Conservation (phyloP, 2,329 filamentous ascomycete species). For the Aspergillus sp. region DNA sequence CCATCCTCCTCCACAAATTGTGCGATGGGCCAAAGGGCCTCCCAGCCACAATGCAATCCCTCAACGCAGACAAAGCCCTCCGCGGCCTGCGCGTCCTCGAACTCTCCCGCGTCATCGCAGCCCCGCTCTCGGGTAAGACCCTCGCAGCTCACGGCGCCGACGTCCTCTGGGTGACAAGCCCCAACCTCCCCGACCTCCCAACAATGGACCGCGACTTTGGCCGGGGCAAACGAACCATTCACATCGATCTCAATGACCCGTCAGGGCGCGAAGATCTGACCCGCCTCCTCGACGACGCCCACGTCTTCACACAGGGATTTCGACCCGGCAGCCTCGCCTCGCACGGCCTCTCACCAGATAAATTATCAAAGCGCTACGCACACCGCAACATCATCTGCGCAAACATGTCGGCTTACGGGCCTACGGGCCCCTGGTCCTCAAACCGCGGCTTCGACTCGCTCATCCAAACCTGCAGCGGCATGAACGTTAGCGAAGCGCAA, state of each 20-base stretch:
- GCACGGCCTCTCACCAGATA: slow-evolving; percentile 47
- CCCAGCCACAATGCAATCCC: background rate
- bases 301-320: slow-evolving; percentile 54
- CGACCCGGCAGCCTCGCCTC: slow-evolving; percentile 53
- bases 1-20: slow-evolving; percentile 51
- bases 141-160: slow-evolving; percentile 48
- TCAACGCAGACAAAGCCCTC: slow-evolving; percentile 37
- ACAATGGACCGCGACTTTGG: slow-evolving; percentile 41
- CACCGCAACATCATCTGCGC: slow-evolving; percentile 51
- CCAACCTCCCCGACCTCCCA: slow-evolving; percentile 41
- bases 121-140: slow-evolving; percentile 42
- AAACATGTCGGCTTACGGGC: slow-evolving; percentile 59
- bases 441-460: slow-evolving; percentile 61
- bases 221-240: slow-evolving; percentile 43
- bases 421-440: slow-evolving; percentile 51
- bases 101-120: slow-evolving; percentile 46
- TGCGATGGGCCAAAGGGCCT: slow-evolving; percentile 19
- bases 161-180: slow-evolving; percentile 46
- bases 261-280: slow-evolving; percentile 32
- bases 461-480: slow-evolving; percentile 60
- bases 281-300: slow-evolving; percentile 39
- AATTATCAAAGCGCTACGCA: slow-evolving; percentile 43
- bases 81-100: slow-evolving; percentile 46
- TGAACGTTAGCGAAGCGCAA: slow-evolving; percentile 61
- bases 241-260: slow-evolving; percentile 39